Evolutionary conservation across 768 basidiomycete species (phyloP).

Genomic region (Pleurotus giganteus): DNA sequence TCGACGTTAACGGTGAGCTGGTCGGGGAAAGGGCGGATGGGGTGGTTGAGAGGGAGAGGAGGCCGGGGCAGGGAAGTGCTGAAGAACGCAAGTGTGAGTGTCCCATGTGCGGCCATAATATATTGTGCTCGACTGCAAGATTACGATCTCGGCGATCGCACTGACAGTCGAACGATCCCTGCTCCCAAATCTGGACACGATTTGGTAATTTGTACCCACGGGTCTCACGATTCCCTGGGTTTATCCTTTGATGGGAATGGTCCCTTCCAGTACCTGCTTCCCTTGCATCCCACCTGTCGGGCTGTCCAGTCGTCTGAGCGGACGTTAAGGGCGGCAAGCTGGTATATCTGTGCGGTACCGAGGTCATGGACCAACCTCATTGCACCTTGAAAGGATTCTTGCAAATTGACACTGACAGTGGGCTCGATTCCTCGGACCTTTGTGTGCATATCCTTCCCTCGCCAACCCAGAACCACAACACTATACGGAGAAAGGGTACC

Average conservation of each 20-base stretch:
- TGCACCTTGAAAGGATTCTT: no score
- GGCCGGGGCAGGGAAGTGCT: neutral
- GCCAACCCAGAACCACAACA: no score
- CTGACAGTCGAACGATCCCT: neutral
- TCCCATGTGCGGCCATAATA: neutral
- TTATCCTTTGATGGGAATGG: neutral
- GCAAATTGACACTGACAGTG: no score
- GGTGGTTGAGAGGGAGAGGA: neutral
- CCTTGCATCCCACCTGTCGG: neutral
- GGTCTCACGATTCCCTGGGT: neutral
- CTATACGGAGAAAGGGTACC: no score
- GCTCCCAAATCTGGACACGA: neutral
- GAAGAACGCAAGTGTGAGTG: neutral
- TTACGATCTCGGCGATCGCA: neutral
- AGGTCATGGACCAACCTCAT: no score
- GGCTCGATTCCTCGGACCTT: no score
- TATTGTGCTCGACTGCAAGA: constrained; percentile 2
- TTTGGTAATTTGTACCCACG: neutral
- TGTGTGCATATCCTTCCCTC: no score
- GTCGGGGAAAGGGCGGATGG: neutral
- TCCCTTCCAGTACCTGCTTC: neutral
- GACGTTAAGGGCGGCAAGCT: no score
- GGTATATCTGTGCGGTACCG: no score
- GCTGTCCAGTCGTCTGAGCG: no score
- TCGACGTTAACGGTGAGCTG: neutral